Evolutionary conservation across 176 grass and related monocot genomes (phyloP).

Genomic region (Cenchrus purpureus): DNA sequence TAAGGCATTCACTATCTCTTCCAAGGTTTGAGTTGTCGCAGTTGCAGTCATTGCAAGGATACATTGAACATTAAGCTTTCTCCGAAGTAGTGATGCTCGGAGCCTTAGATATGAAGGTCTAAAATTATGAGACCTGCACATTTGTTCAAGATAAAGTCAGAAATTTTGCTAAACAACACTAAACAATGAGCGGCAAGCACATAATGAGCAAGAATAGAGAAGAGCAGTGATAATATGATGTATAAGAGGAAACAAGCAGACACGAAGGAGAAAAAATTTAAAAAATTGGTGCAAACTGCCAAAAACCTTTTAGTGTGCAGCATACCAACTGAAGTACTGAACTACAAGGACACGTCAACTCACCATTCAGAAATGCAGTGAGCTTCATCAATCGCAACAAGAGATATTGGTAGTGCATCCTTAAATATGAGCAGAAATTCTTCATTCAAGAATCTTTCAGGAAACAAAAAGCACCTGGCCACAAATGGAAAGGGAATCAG

Average conservation of each 20-base stretch:
- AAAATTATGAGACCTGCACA: conserved; percentile 95
- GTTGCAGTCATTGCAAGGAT: conserved; percentile 99
- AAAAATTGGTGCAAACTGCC: conserved; percentile 9
- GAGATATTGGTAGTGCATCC: conserved; percentile 73
- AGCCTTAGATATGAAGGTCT: conserved; percentile 97
- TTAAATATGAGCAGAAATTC: conserved; percentile 79
- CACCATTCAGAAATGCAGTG: conserved; percentile 99
- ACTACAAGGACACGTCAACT: conserved; percentile 47
- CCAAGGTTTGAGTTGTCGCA: conserved; percentile 78
- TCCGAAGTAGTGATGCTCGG: conserved; percentile 74
- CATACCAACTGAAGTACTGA: neutral
- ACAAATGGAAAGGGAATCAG: conserved; percentile 44
- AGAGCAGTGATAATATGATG: neutral
- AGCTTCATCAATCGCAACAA: conserved; percentile 96
- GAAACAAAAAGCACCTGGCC: conserved; percentile 95
- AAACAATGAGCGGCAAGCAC: neutral
- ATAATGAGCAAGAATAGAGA: conserved; percentile 26
- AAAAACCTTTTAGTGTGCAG: conserved; percentile 20
- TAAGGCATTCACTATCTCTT: conserved; percentile 81
- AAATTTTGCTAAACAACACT: conserved; percentile 25
- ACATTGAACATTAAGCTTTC: conserved; percentile 79
- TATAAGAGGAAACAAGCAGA: conserved; percentile 13
- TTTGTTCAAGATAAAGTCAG: conserved; percentile 33
- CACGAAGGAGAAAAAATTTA: neutral
- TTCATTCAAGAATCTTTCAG: conserved; percentile 93